These are phyloP conservation scores for Solanum virginianum DNA, from an alignment of 257 asterid species.

Conservation along the genomic window DNA sequence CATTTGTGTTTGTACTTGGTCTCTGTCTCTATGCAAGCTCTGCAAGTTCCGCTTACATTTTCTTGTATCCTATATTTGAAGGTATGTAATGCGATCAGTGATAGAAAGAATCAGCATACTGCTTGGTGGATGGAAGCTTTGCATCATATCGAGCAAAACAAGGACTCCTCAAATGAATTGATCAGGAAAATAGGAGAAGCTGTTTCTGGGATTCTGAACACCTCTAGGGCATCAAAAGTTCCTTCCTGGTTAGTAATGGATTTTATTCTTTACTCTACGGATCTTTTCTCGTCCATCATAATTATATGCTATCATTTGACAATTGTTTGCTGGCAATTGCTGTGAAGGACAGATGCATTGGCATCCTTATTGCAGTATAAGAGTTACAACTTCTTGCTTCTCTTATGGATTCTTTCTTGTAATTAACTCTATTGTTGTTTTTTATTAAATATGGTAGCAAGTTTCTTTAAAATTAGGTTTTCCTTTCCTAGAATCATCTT, in stretches of 20 bases:
- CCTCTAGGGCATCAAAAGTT: constrained; percentile 43
- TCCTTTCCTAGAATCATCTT: neutral
- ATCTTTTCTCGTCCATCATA: neutral
- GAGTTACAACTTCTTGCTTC: neutral
- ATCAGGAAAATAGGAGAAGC: constrained; percentile 72
- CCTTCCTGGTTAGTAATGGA: constrained; percentile 56
- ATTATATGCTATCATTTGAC: neutral
- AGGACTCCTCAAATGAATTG: constrained; percentile 46
- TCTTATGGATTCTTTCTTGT: neutral
- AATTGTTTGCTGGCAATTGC: neutral
- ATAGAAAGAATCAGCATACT: constrained; percentile 38
- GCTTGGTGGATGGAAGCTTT: constrained; percentile 95
- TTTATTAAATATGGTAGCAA: neutral
- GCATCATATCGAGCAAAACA: constrained; percentile 63
- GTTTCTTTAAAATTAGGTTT: neutral
- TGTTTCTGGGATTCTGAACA: constrained; percentile 47
- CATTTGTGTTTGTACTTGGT: neutral
- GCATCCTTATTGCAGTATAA: neutral
- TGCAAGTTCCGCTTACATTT: neutral
- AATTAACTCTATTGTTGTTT: neutral
- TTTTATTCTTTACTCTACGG: neutral
- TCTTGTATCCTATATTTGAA: constrained; percentile 14
- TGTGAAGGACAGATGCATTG: neutral
- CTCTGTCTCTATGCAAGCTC: neutral
- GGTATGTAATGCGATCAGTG: constrained; percentile 45